Evolutionary conservation across 163 green algal species (phyloP), one percentile per base, ranked within the genome.

Genomic region (Scenedesmus sp.): DNA sequence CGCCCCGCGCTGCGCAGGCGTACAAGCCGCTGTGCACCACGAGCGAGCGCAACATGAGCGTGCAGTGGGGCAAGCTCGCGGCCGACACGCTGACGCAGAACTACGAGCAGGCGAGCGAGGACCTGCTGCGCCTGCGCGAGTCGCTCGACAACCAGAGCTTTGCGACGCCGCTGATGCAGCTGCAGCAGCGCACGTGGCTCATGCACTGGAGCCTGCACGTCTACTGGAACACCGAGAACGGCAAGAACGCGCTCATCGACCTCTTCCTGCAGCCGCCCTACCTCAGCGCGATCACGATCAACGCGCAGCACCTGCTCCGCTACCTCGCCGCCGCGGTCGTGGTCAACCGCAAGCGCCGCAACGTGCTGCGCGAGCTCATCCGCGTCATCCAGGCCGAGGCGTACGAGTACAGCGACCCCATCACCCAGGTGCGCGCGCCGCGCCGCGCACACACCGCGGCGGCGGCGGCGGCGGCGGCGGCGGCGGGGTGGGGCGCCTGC

Each of bases 191-290:
- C 74, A 94, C 93, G 34, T 99, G 96, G 96, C 90, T 99, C 75
- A 93, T 99, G 89, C 96, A 99, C 88, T 99, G 95, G 96, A 77
- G 85, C 7, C 89, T 99, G 24, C 99, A 97, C 81, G 92, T 99
- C 33, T 98, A 98, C 90, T 99, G 98, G 90, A 99, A 99, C 89
- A 92, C 97, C 77, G 93, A 98, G 73, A 97, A 96, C 80, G 96
- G 96, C 24, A 87, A 93, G 69, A 97, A 97, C 83, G 82, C 87
- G 50, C 93, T 99, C 64, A 93, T 99, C 44, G 96, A 99, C 86
- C 85, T 99, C 11, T 98, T 98, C 88, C 89, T 99, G 60, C 94
- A 98, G 63, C 87, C 89, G 73, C 88, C 89, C 39, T 99, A 98
- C 87, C 60, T 98, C 34, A 95, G 94, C 62, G 96, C 96, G 42